Base-by-base conservation (phyloP, 208 protist genomes). In the Trypanosoma cruzi region DNA sequence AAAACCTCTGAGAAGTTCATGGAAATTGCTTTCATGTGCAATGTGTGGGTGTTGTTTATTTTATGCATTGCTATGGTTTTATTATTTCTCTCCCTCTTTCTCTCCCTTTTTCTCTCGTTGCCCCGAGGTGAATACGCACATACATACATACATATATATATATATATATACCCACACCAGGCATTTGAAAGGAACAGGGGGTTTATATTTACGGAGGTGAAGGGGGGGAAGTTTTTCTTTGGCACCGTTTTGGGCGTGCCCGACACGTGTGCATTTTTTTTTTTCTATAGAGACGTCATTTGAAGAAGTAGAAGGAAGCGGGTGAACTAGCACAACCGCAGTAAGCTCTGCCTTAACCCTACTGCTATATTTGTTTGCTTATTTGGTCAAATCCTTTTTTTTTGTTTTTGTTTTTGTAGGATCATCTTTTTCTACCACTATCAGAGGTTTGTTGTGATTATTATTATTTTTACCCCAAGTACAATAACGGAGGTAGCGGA, bases 21-120 rank as follows among this genome's bases (percentile, higher is more conserved):
- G 6, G 10, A 40, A 10, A 13, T 20, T 49, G 11, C 16, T 49
- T 6, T 20, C 20, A 20, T 13, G 44, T 13, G 20, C 44, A 49
- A 22, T 60, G 3, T n/a, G 55, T 40, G 3, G 31, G 54, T 26
- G 4, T 46, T 67, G 3, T 46, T 56, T 67, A 1, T 67, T 10
- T 68, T 64, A 22, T 24, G 40, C 48, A 34, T 54, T 76, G 7
- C 53, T 13, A 20, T 44, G 32, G 44, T 36, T 68, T 61, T 78
- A 32, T 68, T 71, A 37, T 42, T 70, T 34, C 34, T 63, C 52
- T 49, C 67, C 49, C 68, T 67, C 34, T 16, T 18, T 40, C 1
- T 28, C 1, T 56, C 50, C 16, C 52, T 26, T 44, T 64, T 40
- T n/a, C 36, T 74, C 40, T 75, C 28, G 0, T 69, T 52, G 28